Percentiles rank a stretch among this genome's conserved stretches.
Evolutionary conservation across 495 filamentous ascomycete genomes (phyloP).

Genomic region (Ramalina intermedia): DNA sequence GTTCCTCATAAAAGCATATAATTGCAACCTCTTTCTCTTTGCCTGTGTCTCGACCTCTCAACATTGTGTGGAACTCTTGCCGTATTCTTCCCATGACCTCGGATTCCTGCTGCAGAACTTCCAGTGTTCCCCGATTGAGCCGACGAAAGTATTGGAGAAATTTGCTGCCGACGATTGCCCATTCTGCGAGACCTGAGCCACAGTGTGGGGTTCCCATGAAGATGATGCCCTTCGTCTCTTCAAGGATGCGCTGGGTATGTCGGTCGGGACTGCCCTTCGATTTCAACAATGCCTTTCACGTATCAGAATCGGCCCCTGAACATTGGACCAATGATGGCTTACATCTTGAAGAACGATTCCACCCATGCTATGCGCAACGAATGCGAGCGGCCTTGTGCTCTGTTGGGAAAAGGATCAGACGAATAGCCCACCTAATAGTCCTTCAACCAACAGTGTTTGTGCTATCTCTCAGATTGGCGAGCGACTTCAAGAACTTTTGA

Average conservation of each 20-base stretch:
- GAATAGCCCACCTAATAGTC: neutral
- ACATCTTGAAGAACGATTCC: slow-evolving; percentile 30
- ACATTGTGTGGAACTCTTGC: slow-evolving; percentile 9
- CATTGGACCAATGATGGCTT: too few species aligned
- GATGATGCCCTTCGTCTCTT: slow-evolving; percentile 3
- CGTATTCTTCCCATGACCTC: slow-evolving; percentile 5
- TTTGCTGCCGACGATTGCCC: neutral
- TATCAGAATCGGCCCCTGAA: too few species aligned
- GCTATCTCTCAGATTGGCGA: slow-evolving; percentile 8
- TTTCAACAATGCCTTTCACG: slow-evolving; percentile 1
- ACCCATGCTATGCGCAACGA: slow-evolving; percentile 28
- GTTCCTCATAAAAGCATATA: slow-evolving; percentile 10
- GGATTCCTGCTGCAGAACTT: slow-evolving; percentile 3
- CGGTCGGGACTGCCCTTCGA: slow-evolving; percentile 1
- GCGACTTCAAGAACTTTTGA: slow-evolving; percentile 1
- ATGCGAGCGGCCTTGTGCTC: slow-evolving; percentile 19
- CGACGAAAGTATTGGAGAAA: neutral
- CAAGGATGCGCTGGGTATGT: slow-evolving; percentile 1
- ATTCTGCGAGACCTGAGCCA: slow-evolving; percentile 3
- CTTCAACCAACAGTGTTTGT: slow-evolving; percentile 4
- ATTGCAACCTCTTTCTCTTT: neutral
- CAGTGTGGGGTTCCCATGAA: slow-evolving; percentile 9
- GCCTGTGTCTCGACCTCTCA: neutral
- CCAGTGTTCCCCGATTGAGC: neutral
- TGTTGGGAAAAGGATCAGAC: neutral